Conservation (phyloP, 306 rosid genomes). For the Cucurbita ficifolia region DNA sequence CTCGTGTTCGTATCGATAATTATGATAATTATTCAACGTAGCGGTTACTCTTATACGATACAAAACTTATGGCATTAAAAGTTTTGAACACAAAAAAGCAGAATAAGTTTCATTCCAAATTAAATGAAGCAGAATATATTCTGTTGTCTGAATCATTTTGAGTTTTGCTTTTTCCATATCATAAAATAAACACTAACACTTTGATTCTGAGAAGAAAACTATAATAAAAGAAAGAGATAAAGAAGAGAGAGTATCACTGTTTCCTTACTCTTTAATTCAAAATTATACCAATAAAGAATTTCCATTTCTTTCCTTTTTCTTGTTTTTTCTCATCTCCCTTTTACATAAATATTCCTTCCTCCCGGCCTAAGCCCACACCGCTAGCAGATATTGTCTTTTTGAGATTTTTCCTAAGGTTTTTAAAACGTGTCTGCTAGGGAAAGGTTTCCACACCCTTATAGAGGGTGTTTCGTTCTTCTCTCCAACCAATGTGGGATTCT, state of each 20-base stretch:
- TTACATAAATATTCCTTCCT: not conserved
- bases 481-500: too few species aligned
- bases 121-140: conserved; percentile 9
- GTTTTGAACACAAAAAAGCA: not conserved
- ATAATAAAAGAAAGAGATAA: not conserved
- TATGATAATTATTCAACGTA: too few species aligned
- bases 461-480: too few species aligned
- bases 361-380: too few species aligned
- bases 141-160: not conserved
- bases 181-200: not conserved
- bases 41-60: too few species aligned
- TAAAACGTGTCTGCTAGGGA: too few species aligned
- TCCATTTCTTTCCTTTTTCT: not conserved
- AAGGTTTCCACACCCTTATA: too few species aligned
- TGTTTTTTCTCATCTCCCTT: not conserved
- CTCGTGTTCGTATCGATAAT: not conserved
- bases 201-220: not conserved
- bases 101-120: not conserved
- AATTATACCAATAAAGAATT: not conserved
- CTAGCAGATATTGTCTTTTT: too few species aligned
- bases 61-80: not conserved
- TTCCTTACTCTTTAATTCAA: not conserved
- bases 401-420: too few species aligned
- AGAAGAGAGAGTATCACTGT: not conserved
- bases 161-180: not conserved